These are phyloP conservation scores for Populus simonii DNA, from an alignment of 345 rosid species.

Conservation along the genomic window DNA sequence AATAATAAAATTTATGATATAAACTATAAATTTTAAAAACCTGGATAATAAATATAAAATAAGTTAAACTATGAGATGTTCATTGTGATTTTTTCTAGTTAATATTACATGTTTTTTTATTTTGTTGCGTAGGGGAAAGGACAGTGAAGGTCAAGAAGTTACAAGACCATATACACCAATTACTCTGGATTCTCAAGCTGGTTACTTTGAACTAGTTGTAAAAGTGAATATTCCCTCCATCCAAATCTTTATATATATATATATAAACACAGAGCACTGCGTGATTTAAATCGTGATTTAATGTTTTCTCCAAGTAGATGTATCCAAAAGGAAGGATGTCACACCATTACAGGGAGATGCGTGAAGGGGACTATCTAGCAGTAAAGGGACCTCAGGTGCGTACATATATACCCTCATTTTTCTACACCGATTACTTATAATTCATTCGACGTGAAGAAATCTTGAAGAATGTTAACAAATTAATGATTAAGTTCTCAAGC, in stretches of 20 bases:
- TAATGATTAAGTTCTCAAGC: no score
- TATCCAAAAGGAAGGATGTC: constrained; percentile 25
- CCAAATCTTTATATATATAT: no score
- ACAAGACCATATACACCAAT: constrained; percentile 17
- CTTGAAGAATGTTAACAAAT: no score
- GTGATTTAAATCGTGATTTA: not conserved
- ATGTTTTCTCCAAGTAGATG: constrained; percentile 3
- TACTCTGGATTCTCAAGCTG: constrained; percentile 16
- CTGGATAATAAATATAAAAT: no score
- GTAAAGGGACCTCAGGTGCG: constrained; percentile 18
- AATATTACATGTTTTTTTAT: not conserved
- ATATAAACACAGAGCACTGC: not conserved
- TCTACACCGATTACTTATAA: no score
- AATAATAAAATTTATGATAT: no score
- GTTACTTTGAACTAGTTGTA: constrained; percentile 18
- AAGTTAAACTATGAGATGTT: no score
- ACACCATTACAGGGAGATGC: constrained; percentile 17
- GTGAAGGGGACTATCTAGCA: constrained; percentile 14
- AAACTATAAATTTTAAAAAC: no score
- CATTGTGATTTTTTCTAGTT: no score
- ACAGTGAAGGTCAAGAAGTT: constrained; percentile 13
- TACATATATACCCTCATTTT: no score
- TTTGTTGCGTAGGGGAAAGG: constrained; percentile 13
- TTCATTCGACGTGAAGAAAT: no score
- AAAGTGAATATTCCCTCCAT: constrained; percentile 5